phyloP scores from a whole-genome alignment of 2,329 filamentous ascomycete species.

The Phialocephala subalpina region DNA sequence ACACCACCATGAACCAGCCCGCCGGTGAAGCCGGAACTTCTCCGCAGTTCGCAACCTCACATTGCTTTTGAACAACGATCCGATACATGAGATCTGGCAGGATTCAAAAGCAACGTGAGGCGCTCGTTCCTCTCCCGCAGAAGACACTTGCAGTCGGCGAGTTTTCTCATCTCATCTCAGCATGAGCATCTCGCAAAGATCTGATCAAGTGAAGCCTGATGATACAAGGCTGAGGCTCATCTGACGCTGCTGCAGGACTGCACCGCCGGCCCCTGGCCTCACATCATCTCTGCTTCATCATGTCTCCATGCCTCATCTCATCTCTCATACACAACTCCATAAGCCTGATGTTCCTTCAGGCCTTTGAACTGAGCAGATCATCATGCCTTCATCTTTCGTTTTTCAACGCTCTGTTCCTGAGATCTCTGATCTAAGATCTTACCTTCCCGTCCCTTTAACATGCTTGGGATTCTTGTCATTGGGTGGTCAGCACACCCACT shows the following conservation, averaged over 20 bases:
- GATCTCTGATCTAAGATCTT: conserved; percentile 5
- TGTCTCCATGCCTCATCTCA: conserved; percentile 20
- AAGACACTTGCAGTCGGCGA: neutral
- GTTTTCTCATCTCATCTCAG: neutral
- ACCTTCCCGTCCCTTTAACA: conserved; percentile 3
- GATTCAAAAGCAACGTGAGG: neutral
- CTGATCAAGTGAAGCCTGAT: neutral
- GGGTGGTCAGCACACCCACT: neutral
- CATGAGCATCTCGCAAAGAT: conserved; percentile 11
- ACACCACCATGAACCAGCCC: conserved; percentile 7
- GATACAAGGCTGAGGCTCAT: conserved; percentile 31
- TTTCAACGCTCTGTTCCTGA: conserved; percentile 14
- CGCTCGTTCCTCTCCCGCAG: neutral
- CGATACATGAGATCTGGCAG: neutral
- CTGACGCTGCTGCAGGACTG: conserved; percentile 11
- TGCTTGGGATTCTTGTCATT: neutral
- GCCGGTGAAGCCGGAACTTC: conserved; percentile 6
- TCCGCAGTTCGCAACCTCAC: neutral
- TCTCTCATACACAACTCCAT: conserved; percentile 12
- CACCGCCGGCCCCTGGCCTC: conserved; percentile 15
- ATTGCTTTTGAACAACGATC: neutral
- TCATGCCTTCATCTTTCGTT: conserved; percentile 6
- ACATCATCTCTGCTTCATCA: conserved; percentile 19
- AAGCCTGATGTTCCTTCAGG: neutral
- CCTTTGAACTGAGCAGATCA: neutral